phyloP scores from a whole-genome alignment of 306 rosid genomes.

The Glycine latifolia region DNA sequence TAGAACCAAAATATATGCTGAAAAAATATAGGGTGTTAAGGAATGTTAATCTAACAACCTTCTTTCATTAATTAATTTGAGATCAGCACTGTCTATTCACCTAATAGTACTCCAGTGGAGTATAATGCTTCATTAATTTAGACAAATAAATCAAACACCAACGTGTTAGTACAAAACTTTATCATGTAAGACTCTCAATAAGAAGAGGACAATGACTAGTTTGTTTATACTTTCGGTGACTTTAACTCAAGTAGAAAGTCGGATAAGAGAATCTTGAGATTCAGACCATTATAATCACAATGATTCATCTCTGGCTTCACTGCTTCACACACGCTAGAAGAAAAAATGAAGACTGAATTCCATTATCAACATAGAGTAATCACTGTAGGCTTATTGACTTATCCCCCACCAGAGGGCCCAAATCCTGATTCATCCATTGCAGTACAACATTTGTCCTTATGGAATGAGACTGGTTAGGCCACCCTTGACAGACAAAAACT shows the following conservation, averaged over 20 bases:
- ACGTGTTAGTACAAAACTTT: no score
- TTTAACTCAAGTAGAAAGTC: constrained; percentile 5
- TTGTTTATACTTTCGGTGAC: no score
- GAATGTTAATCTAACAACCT: neutral
- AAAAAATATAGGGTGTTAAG: neutral
- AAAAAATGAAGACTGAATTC: neutral
- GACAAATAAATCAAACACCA: neutral
- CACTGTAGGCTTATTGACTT: constrained; percentile 28
- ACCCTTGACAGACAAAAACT: constrained; percentile 37
- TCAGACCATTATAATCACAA: constrained; percentile 16
- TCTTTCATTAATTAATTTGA: constrained; percentile 39
- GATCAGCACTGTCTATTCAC: neutral
- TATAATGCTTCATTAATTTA: neutral
- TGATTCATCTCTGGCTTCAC: constrained; percentile 39
- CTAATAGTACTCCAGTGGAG: no score
- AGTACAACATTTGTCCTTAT: constrained; percentile 48
- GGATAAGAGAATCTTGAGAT: constrained; percentile 34
- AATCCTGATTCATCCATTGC: constrained; percentile 35
- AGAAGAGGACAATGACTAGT: no score
- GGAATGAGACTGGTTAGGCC: constrained; percentile 7
- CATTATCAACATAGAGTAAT: constrained; percentile 5
- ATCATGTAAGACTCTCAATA: no score
- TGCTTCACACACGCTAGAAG: constrained; percentile 13
- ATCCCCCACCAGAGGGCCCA: constrained; percentile 46
- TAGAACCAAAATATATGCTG: neutral